These are phyloP conservation scores for Teunomyces panamensis DNA, from an alignment of 805 yeast species.

Conservation along the genomic window DNA sequence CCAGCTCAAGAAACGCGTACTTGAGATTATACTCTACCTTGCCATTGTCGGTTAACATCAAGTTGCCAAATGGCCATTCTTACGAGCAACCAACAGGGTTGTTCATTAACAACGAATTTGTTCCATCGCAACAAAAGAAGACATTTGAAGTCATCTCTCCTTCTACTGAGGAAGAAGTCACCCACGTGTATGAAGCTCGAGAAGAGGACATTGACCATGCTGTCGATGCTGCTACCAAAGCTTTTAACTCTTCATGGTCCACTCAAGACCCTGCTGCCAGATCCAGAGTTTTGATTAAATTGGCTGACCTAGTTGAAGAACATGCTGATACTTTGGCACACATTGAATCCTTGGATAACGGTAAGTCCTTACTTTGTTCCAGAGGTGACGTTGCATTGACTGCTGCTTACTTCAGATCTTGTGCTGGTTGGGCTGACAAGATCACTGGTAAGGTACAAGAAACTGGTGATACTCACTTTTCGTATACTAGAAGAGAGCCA, in stretches of 20 bases:
- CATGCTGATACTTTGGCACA: constrained; percentile 69
- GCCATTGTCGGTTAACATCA: constrained; percentile 44
- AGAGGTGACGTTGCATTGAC: constrained; percentile 73
- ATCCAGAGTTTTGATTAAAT: constrained; percentile 58
- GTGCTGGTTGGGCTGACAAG: constrained; percentile 93
- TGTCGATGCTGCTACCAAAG: constrained; percentile 78
- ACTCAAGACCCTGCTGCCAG: constrained; percentile 65
- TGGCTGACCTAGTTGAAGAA: constrained; percentile 76
- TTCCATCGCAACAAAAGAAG: constrained; percentile 52
- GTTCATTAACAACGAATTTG: constrained; percentile 84
- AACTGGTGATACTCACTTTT: constrained; percentile 70
- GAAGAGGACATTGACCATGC: constrained; percentile 81
- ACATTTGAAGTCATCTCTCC: constrained; percentile 65
- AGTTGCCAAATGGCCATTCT: constrained; percentile 67
- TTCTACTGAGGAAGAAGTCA: constrained; percentile 66
- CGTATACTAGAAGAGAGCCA: constrained; percentile 83
- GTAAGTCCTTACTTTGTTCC: constrained; percentile 72
- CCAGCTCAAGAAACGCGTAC: constrained; percentile 3
- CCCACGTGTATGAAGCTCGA: constrained; percentile 70
- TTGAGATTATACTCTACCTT: constrained; percentile 25
- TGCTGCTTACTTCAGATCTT: constrained; percentile 69
- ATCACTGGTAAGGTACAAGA: constrained; percentile 71
- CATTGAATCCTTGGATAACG: constrained; percentile 86
- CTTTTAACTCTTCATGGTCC: constrained; percentile 72
- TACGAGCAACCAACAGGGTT: constrained; percentile 85